A percentile compares a stretch with the other conserved stretches of the same genome.
These are phyloP conservation scores for Chaetomium fimeti DNA, from an alignment of 495 filamentous ascomycete genomes.

Conservation along the genomic window DNA sequence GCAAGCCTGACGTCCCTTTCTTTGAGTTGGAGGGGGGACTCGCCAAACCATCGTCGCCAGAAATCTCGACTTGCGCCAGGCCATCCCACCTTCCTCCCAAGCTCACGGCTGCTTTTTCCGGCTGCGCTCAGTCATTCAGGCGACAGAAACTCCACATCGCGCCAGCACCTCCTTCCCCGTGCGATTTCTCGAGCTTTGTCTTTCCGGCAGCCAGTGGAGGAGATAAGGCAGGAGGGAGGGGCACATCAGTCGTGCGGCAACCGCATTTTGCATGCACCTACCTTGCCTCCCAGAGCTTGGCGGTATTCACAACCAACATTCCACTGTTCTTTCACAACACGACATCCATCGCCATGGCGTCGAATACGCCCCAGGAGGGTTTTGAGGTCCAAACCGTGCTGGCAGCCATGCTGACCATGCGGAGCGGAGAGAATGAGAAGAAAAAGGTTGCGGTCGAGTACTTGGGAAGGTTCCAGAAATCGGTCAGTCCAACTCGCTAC, in stretches of 20 bases:
- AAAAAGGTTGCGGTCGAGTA: conserved; percentile 89
- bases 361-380: conserved; percentile 62
- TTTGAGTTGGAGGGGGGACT: conserved; percentile 14
- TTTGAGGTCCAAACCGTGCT: conserved; percentile 74
- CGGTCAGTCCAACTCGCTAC: conserved; percentile 57
- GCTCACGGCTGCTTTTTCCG: background rate
- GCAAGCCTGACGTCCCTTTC: conserved; percentile 32
- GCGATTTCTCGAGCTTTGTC: conserved; percentile 19
- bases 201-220: conserved; percentile 13
- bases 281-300: no score
- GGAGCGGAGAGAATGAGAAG: conserved; percentile 74
- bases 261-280: no score
- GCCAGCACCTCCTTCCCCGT: conserved; percentile 12
- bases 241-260: conserved; percentile 17
- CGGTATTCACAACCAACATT: conserved; percentile 3
- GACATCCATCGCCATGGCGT: conserved; percentile 58
- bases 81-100: conserved; percentile 16
- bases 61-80: conserved; percentile 15
- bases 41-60: conserved; percentile 17
- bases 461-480: conserved; percentile 96
- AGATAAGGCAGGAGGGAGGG: conserved; percentile 24
- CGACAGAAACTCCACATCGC: background rate
- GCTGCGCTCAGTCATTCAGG: background rate
- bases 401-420: conserved; percentile 86
- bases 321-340: background rate